phyloP scores from a whole-genome alignment of 352 stramenopile species.

The Saprolegnia diclina region DNA sequence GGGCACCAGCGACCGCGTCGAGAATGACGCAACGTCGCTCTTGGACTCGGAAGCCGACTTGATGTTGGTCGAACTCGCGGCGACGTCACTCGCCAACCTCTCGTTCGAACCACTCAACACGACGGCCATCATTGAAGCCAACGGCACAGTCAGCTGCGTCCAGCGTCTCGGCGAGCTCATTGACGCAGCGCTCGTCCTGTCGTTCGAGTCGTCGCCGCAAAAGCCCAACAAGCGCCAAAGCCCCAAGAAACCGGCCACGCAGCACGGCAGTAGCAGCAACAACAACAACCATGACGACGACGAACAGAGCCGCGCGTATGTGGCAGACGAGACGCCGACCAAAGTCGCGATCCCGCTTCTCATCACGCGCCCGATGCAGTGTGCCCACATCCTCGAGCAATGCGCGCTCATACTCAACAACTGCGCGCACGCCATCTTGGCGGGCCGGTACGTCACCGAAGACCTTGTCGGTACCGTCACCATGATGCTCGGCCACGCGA shows the following conservation, averaged over 20 bases:
- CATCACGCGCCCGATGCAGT: slow-evolving; percentile 20
- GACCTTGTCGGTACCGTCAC: slow-evolving; percentile 42
- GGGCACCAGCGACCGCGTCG: not conserved
- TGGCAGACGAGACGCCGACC: slow-evolving; percentile 30
- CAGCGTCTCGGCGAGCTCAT: slow-evolving; percentile 24
- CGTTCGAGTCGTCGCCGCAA: slow-evolving; percentile 1
- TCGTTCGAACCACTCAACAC: slow-evolving; percentile 51
- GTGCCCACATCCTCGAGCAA: slow-evolving; percentile 49
- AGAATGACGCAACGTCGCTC: not conserved
- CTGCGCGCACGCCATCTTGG: slow-evolving; percentile 33
- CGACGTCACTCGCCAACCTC: slow-evolving; percentile 59
- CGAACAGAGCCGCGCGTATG: slow-evolving; percentile 56
- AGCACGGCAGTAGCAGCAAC: slow-evolving; percentile 16
- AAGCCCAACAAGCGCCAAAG: slow-evolving; percentile 24
- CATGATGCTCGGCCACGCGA: slow-evolving; percentile 53
- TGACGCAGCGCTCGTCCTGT: slow-evolving; percentile 13
- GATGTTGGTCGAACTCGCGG: slow-evolving; percentile 52
- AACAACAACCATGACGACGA: slow-evolving; percentile 33
- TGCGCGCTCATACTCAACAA: slow-evolving; percentile 62
- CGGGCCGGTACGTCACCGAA: slow-evolving; percentile 28
- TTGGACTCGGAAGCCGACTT: slow-evolving; percentile 38
- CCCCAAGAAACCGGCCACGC: slow-evolving; percentile 18
- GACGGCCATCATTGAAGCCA: slow-evolving; percentile 37
- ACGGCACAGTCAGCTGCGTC: not conserved
- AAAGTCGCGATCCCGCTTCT: slow-evolving; percentile 32